Percentiles rank a stretch among this genome's conserved stretches.
phyloP scores from a whole-genome alignment of 176 grass and related monocot genomes.

The Phoenix roebelenii region DNA sequence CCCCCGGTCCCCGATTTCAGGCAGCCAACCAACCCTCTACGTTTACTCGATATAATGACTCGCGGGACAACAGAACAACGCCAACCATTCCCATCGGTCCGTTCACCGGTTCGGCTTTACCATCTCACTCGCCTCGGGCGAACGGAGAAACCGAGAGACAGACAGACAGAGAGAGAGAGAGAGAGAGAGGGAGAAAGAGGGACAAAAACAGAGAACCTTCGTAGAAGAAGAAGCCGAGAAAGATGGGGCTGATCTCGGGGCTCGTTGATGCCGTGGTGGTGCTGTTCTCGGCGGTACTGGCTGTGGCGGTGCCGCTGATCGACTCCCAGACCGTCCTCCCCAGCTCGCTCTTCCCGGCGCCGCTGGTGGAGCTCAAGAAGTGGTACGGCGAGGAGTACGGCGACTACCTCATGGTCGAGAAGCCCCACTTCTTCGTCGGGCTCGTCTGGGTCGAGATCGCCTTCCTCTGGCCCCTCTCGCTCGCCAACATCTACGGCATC shows the following conservation, averaged over 20 bases:
- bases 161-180: too few species aligned
- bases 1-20: too few species aligned
- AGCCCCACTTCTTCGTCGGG: constrained; percentile 50
- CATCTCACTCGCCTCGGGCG: too few species aligned
- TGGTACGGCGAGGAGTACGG: constrained; percentile 56
- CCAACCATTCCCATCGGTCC: too few species aligned
- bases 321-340: constrained; percentile 51
- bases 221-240: neutral
- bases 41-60: too few species aligned
- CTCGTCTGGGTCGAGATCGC: constrained; percentile 51
- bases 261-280: constrained; percentile 30
- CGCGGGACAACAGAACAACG: too few species aligned
- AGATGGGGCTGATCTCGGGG: constrained; percentile 43
- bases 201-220: too few species aligned
- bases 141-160: too few species aligned
- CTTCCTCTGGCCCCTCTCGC: constrained; percentile 70
- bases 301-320: constrained; percentile 41
- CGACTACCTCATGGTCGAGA: constrained; percentile 53
- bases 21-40: too few species aligned
- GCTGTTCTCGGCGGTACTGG: constrained; percentile 43
- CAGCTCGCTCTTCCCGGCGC: constrained; percentile 29
- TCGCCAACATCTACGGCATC: constrained; percentile 64
- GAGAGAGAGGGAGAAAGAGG: too few species aligned
- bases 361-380: constrained; percentile 34
- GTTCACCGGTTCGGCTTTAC: too few species aligned